Conservation (phyloP, 2,329 filamentous ascomycete genomes). For the Fonsecaea pugnacius region DNA sequence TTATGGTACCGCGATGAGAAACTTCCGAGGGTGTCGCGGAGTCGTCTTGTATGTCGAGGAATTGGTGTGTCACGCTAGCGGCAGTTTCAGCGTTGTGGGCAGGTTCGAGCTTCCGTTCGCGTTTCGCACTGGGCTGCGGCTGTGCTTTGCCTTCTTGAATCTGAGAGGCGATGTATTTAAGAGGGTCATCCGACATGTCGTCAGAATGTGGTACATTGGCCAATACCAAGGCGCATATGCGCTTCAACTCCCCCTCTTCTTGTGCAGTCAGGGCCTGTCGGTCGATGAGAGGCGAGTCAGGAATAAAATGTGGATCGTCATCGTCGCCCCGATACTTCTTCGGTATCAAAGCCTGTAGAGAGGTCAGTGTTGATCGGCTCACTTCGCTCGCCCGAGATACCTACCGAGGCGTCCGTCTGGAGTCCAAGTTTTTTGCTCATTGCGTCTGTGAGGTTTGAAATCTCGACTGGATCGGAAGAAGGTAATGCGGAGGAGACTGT, state of each 20-base stretch:
- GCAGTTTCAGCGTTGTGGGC: conserved; percentile 14
- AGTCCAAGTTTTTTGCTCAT: conserved; percentile 19
- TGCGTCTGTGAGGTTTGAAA: neutral
- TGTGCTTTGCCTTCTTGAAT: conserved; percentile 40
- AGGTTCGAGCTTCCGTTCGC: conserved; percentile 33
- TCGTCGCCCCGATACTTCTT: conserved; percentile 46
- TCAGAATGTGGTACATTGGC: conserved; percentile 37
- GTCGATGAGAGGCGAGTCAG: conserved; percentile 42
- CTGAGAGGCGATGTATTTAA: conserved; percentile 41
- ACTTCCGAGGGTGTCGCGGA: conserved; percentile 33
- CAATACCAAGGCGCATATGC: conserved; percentile 42
- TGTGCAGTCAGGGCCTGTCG: conserved; percentile 43
- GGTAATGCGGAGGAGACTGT: neutral
- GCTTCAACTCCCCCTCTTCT: conserved; percentile 44
- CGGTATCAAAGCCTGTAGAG: conserved; percentile 22
- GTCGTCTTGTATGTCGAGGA: conserved; percentile 24
- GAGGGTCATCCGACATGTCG: conserved; percentile 36
- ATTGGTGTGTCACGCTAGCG: conserved; percentile 31
- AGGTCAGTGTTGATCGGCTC: conserved; percentile 2
- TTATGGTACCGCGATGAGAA: conserved; percentile 33
- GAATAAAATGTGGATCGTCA: conserved; percentile 39
- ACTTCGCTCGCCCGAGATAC: neutral
- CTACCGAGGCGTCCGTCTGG: conserved; percentile 25
- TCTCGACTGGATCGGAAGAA: neutral
- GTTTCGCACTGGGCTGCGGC: conserved; percentile 31